A percentile compares a stretch with the other conserved stretches of the same genome.
Conservation (phyloP, 176 grass and related monocot genomes). For the Tillandsia fasciculata region DNA sequence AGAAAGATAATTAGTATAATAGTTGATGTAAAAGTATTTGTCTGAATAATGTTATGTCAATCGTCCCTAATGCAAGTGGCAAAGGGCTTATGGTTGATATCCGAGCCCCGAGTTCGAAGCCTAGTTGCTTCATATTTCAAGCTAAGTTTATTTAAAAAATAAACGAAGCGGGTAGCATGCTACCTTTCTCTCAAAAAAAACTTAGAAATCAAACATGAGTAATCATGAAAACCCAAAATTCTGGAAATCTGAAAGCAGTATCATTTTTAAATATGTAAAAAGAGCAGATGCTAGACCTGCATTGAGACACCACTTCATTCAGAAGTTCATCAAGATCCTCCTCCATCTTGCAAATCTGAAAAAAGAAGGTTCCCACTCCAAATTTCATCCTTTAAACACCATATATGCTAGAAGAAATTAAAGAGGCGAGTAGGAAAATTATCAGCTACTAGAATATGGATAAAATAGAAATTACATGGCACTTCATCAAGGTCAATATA, state of each 20-base stretch:
- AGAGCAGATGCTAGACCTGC: slow-evolving; percentile 40
- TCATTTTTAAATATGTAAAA: not conserved
- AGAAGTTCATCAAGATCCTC: slow-evolving; percentile 43
- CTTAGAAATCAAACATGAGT: too few species aligned
- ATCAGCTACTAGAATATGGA: not conserved
- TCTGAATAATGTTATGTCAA: too few species aligned
- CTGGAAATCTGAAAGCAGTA: not conserved
- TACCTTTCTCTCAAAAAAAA: too few species aligned
- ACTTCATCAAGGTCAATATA: not conserved
- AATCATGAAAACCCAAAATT: too few species aligned
- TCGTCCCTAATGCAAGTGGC: too few species aligned
- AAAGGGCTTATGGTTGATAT: too few species aligned
- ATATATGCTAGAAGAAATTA: not conserved
- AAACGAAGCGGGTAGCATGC: too few species aligned
- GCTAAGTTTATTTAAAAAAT: too few species aligned
- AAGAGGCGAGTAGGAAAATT: not conserved
- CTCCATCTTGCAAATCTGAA: slow-evolving; percentile 63
- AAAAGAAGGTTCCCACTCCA: slow-evolving; percentile 14
- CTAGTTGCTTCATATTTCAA: too few species aligned
- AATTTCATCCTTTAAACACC: slow-evolving; percentile 1
- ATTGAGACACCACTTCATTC: slow-evolving; percentile 48
- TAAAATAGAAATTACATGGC: not conserved
- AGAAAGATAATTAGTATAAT: too few species aligned
- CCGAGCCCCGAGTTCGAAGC: too few species aligned
- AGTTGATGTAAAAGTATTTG: too few species aligned